phyloP scores from a whole-genome alignment of 345 rosid species.

The Balakata baccata region DNA sequence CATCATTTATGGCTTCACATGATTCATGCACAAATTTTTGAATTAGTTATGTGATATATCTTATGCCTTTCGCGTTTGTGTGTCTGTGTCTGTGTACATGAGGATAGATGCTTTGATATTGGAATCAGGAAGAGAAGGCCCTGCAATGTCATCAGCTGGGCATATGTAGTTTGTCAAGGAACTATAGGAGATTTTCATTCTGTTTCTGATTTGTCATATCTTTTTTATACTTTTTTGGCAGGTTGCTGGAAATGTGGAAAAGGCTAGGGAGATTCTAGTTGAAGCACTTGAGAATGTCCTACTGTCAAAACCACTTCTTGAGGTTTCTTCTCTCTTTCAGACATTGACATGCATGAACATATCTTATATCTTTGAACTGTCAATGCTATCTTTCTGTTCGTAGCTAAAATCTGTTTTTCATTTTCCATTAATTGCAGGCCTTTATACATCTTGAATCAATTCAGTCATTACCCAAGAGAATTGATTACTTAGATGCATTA shows the following conservation, averaged over 20 bases:
- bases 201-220: neutral
- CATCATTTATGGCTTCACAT: neutral
- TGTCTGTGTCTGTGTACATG: neutral
- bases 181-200: neutral
- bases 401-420: slow-evolving; percentile 12
- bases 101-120: too few relatives aligned
- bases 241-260: slow-evolving; percentile 69
- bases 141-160: too few relatives aligned
- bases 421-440: slow-evolving; percentile 39
- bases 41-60: neutral
- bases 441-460: slow-evolving; percentile 70
- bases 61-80: too few relatives aligned
- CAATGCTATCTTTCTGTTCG: neutral
- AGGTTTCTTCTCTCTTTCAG: slow-evolving; percentile 35
- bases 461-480: slow-evolving; percentile 61
- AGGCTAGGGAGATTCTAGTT: slow-evolving; percentile 65
- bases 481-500: slow-evolving; percentile 63
- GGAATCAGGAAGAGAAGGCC: too few relatives aligned
- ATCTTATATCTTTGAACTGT: neutral
- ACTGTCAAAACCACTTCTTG: slow-evolving; percentile 70
- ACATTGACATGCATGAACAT: neutral
- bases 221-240: slow-evolving; percentile 24
- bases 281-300: slow-evolving; percentile 77
- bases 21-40: neutral
- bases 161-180: neutral